Percentiles rank a stretch among this genome's conserved stretches.
These are phyloP conservation scores for Alternaria ventricosa DNA, from an alignment of 2,329 filamentous ascomycete species.

Conservation along the genomic window DNA sequence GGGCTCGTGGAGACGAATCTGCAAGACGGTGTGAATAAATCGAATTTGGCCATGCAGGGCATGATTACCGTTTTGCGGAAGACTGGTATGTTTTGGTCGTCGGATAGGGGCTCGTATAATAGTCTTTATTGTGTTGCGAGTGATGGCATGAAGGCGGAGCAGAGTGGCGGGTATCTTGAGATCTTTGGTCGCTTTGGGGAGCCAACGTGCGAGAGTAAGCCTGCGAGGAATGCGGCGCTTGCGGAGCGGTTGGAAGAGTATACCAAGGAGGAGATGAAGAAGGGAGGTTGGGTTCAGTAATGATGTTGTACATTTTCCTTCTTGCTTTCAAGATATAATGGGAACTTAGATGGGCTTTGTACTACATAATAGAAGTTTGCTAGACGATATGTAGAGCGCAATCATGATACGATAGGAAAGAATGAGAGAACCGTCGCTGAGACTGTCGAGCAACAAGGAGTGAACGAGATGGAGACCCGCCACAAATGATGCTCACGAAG, in stretches of 20 bases:
- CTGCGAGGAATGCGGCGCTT: conserved; percentile 3
- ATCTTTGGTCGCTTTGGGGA: conserved; percentile 4
- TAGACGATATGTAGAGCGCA: background rate
- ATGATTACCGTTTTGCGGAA: background rate
- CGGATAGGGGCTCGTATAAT: conserved; percentile 9
- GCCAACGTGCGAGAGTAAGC: conserved; percentile 11
- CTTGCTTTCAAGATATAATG: background rate
- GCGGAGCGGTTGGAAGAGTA: conserved; percentile 12
- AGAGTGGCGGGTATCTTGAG: conserved; percentile 10
- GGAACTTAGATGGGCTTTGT: background rate
- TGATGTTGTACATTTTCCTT: background rate
- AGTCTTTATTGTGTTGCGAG: conserved; percentile 12
- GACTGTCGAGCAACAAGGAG: too few species aligned
- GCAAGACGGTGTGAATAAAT: background rate
- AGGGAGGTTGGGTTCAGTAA: background rate
- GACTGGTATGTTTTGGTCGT: background rate
- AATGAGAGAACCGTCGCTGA: background rate
- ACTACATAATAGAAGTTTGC: background rate
- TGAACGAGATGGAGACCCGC: background rate
- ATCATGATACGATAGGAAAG: background rate
- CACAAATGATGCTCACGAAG: background rate
- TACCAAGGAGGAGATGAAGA: conserved; percentile 7
- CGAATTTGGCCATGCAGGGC: background rate
- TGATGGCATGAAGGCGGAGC: conserved; percentile 1
- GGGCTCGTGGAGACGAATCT: conserved; percentile 25